These are phyloP conservation scores for Emiliania huxleyi DNA, from an alignment of 78 protist species.

Conservation along the genomic window DNA sequence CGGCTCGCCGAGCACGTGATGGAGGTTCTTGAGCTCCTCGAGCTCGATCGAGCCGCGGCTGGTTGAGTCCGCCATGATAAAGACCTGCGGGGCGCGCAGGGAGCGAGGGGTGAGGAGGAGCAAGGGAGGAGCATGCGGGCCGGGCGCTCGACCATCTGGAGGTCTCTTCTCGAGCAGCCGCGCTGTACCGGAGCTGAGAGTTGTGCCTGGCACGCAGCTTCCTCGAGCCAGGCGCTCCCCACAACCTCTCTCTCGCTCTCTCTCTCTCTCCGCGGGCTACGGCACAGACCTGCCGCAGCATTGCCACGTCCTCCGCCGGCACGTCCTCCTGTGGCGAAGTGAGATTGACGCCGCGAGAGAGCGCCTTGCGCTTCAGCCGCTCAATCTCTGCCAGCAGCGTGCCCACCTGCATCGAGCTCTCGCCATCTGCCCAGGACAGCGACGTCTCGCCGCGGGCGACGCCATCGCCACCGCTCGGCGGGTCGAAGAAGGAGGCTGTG, in stretches of 20 bases:
- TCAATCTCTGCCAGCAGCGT: neutral
- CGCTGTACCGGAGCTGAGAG: too few species aligned
- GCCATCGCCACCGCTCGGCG: neutral
- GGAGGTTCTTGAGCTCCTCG: neutral
- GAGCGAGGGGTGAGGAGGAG: too few species aligned
- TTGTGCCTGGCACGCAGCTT: too few species aligned
- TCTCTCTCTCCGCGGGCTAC: too few species aligned
- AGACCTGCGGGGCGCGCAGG: neutral
- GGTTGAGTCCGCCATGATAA: neutral
- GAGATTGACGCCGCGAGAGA: slow-evolving; percentile 29
- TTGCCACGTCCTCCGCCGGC: slow-evolving; percentile 6
- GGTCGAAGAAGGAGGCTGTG: neutral
- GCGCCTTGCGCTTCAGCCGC: slow-evolving; percentile 35
- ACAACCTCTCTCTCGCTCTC: too few species aligned
- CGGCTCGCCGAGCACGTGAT: slow-evolving; percentile 11
- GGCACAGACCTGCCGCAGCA: neutral
- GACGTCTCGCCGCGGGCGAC: neutral
- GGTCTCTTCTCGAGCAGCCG: too few species aligned
- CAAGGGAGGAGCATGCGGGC: too few species aligned
- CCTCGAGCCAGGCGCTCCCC: too few species aligned
- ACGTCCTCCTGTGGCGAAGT: slow-evolving; percentile 8
- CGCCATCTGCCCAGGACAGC: neutral
- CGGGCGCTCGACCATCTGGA: too few species aligned
- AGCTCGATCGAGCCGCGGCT: neutral
- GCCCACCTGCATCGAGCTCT: neutral